Percentiles rank a stretch among this genome's conserved stretches.
Conservation (phyloP, 1,284 basidiomycete genomes). For the Tilletia horrida region DNA sequence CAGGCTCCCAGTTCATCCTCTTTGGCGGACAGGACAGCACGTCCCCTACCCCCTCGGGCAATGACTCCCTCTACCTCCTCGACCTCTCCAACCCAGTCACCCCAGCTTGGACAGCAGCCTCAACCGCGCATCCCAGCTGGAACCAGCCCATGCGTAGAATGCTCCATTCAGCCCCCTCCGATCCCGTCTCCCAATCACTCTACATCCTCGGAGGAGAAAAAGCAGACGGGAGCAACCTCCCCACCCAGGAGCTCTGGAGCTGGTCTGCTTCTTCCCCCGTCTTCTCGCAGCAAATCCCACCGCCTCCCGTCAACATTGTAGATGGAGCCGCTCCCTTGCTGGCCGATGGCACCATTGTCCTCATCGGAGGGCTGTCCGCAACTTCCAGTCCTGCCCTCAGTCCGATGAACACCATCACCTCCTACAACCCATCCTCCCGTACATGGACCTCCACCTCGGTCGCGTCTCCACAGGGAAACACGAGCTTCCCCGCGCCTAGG, state of each 20-base stretch:
- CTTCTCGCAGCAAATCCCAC: constrained; percentile 22
- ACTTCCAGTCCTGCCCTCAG: constrained; percentile 27
- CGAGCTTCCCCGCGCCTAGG: constrained; percentile 33
- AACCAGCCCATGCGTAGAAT: constrained; percentile 42
- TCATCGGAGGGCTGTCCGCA: constrained; percentile 37
- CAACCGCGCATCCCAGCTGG: constrained; percentile 26
- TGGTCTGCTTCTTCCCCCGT: constrained; percentile 22
- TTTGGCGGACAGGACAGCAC: constrained; percentile 42
- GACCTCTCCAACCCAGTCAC: constrained; percentile 24
- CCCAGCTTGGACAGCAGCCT: constrained; percentile 4
- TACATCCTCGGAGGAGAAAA: constrained; percentile 45
- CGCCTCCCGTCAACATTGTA: constrained; percentile 29
- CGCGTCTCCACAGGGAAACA: neutral
- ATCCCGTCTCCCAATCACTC: constrained; percentile 29
- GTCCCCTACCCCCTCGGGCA: constrained; percentile 30
- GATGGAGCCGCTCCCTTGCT: constrained; percentile 41
- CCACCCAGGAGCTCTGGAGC: constrained; percentile 36
- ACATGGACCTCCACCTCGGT: constrained; percentile 32
- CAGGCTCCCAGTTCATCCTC: constrained; percentile 30
- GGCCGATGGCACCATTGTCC: constrained; percentile 41
- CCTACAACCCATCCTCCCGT: constrained; percentile 27
- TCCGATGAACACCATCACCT: constrained; percentile 32
- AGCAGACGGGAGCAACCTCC: constrained; percentile 38
- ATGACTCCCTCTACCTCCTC: constrained; percentile 43
- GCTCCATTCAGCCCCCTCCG: constrained; percentile 37